Percentiles rank a stretch among this genome's conserved stretches.
These are phyloP conservation scores for Westerdykella aurantiaca DNA, from an alignment of 2,329 filamentous ascomycete species.

Conservation along the genomic window DNA sequence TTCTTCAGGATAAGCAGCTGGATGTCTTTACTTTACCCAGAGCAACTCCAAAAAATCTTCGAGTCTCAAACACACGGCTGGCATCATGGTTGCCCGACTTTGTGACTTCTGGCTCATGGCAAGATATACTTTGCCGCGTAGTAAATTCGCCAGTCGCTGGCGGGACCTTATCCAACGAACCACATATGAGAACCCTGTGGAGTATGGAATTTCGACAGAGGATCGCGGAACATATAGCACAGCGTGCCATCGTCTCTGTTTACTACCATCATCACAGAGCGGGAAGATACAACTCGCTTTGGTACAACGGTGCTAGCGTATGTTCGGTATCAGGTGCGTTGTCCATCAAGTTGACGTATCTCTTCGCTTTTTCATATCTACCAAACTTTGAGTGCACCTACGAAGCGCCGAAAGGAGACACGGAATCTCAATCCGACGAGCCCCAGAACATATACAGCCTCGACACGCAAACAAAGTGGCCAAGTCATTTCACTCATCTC, in stretches of 20 bases:
- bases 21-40: background rate
- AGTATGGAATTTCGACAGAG: background rate
- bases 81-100: background rate
- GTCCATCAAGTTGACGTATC: background rate
- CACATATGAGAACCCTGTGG: background rate
- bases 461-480: no score
- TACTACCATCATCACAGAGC: no score
- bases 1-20: background rate
- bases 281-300: background rate
- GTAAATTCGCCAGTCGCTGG: background rate
- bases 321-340: background rate
- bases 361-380: background rate
- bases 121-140: background rate
- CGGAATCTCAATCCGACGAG: background rate
- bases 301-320: background rate
- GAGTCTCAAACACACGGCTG: background rate
- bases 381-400: background rate
- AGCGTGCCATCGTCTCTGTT: no score
- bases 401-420: background rate
- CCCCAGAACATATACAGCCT: background rate
- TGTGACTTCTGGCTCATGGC: background rate
- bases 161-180: background rate
- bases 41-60: background rate
- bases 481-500: no score
- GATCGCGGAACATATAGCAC: no score